phyloP scores from a whole-genome alignment of 768 basidiomycete species.

The Suillus ampliporus region DNA sequence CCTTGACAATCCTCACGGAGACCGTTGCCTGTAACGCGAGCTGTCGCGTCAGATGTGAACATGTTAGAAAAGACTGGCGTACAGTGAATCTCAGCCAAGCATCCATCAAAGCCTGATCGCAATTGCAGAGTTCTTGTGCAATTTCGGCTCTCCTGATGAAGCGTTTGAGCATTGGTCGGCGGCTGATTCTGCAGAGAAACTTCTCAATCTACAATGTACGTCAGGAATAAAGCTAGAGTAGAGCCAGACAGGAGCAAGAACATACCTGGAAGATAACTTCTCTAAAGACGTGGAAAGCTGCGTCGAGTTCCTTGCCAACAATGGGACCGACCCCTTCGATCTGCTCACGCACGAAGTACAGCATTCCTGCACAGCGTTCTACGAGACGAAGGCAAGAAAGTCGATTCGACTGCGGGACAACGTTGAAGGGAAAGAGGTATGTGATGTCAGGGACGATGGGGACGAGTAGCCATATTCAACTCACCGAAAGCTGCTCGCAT shows the following conservation, averaged over 20 bases:
- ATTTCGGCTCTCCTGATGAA: slow-evolving; percentile 80
- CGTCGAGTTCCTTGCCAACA: slow-evolving; percentile 54
- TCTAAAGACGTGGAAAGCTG: slow-evolving; percentile 55
- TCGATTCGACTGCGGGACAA: slow-evolving; percentile 59
- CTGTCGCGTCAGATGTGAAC: background rate
- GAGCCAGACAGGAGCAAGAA: background rate
- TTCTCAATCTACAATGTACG: slow-evolving; percentile 45
- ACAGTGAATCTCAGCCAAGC: slow-evolving; percentile 30
- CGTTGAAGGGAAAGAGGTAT: background rate
- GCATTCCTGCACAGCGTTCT: slow-evolving; percentile 73
- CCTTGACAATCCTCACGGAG: background rate
- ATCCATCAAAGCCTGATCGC: slow-evolving; percentile 58
- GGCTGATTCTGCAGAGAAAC: slow-evolving; percentile 62
- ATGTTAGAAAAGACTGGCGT: background rate
- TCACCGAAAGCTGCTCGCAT: slow-evolving; percentile 63
- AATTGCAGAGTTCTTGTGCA: slow-evolving; percentile 52
- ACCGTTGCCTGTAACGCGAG: background rate
- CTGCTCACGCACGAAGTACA: slow-evolving; percentile 67
- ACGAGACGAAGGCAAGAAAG: slow-evolving; percentile 72
- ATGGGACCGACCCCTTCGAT: slow-evolving; percentile 58
- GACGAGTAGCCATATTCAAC: slow-evolving; percentile 25
- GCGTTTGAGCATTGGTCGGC: slow-evolving; percentile 76
- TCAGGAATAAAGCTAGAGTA: background rate
- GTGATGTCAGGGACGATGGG: background rate
- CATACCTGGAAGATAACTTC: slow-evolving; percentile 40